Conservation (phyloP, 2,329 filamentous ascomycete genomes). For the Coniella lustricola region DNA sequence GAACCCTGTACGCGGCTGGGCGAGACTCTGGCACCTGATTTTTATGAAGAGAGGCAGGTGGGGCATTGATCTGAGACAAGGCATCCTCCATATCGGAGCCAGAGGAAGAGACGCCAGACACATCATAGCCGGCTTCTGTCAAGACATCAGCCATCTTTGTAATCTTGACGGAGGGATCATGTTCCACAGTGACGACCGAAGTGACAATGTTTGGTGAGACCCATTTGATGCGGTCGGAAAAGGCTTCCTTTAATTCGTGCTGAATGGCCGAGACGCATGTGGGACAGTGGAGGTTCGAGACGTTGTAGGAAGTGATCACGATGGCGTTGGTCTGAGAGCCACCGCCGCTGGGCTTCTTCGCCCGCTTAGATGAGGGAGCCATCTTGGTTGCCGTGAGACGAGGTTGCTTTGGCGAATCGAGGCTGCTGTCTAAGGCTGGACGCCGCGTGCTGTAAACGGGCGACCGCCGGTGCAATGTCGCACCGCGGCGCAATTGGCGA, state of each 20-base stretch:
- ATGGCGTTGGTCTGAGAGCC: constrained; percentile 7
- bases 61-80: constrained; percentile 16
- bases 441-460: neutral
- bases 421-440: constrained; percentile 1
- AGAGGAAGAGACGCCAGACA: constrained; percentile 40
- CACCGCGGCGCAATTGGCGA: constrained; percentile 2
- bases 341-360: neutral
- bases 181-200: constrained; percentile 58
- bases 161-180: constrained; percentile 40
- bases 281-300: constrained; percentile 72
- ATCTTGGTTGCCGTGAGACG: constrained; percentile 12
- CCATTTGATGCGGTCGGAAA: constrained; percentile 41
- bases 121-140: constrained; percentile 51
- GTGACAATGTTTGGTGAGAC: constrained; percentile 66
- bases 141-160: constrained; percentile 39
- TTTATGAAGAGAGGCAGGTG: constrained; percentile 12
- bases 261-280: constrained; percentile 65
- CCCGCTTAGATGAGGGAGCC: constrained; percentile 22
- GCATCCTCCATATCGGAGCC: constrained; percentile 21
- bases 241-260: constrained; percentile 44
- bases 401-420: constrained; percentile 6
- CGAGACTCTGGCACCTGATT: constrained; percentile 2
- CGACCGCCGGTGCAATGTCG: constrained; percentile 2
- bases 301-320: constrained; percentile 54
- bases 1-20: constrained; percentile 16